Evolutionary conservation across 805 yeast species (phyloP).

Genomic region (Teunomyces cretensis): DNA sequence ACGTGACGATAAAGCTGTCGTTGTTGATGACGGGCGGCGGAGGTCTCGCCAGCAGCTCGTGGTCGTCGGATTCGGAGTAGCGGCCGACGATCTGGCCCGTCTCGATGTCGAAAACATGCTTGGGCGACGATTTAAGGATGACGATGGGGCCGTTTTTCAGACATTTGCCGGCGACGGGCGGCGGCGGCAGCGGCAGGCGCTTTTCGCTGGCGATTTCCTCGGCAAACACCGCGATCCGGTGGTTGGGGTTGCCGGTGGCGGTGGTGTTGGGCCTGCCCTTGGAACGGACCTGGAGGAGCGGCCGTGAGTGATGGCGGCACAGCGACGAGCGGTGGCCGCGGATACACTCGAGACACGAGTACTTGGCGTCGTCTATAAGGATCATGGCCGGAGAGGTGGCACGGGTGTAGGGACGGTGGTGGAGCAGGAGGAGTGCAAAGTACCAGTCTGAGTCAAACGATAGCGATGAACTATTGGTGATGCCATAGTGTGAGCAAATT

Average conservation of each 20-base stretch:
- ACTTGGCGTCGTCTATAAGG: constrained; percentile 72
- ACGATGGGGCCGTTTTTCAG: constrained; percentile 23
- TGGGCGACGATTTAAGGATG: constrained; percentile 36
- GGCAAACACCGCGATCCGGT: constrained; percentile 60
- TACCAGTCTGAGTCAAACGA: no score
- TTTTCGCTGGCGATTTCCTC: constrained; percentile 28
- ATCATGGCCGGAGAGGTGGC: constrained; percentile 59
- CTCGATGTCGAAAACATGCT: constrained; percentile 39
- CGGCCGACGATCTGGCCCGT: constrained; percentile 41
- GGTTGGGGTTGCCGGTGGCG: constrained; percentile 48
- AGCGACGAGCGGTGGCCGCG: constrained; percentile 90
- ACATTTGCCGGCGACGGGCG: background rate
- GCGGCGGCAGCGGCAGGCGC: background rate
- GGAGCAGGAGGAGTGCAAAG: no score
- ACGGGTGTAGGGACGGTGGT: background rate
- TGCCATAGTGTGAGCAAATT: background rate
- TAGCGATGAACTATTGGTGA: background rate
- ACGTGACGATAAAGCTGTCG: constrained; percentile 34
- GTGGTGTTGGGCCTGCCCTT: constrained; percentile 80
- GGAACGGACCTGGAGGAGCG: constrained; percentile 82
- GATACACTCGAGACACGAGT: constrained; percentile 84
- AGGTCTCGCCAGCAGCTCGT: constrained; percentile 14
- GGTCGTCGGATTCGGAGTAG: constrained; percentile 21
- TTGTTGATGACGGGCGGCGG: constrained; percentile 22
- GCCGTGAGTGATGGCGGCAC: constrained; percentile 78